phyloP scores from a whole-genome alignment of 805 yeast species.

The Saturnispora bothae region DNA sequence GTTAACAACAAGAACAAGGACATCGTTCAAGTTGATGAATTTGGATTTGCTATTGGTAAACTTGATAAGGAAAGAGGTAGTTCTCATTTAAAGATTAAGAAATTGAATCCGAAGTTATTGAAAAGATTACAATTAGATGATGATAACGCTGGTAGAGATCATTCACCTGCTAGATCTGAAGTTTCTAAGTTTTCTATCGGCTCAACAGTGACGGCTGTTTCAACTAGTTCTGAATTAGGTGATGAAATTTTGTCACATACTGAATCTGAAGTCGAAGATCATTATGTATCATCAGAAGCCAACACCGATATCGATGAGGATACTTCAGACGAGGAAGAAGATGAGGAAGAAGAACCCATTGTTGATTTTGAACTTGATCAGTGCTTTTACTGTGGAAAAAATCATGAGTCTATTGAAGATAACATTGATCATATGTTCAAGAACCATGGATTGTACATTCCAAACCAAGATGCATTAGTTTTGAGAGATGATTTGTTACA shows the following conservation, averaged over 20 bases:
- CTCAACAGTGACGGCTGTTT: conserved; percentile 14
- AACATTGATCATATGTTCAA: conserved; percentile 63
- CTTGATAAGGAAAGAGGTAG: conserved; percentile 1
- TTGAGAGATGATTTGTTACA: conserved; percentile 61
- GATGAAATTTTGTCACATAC: neutral
- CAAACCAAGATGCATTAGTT: conserved; percentile 60
- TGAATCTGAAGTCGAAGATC: conserved; percentile 11
- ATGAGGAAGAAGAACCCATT: conserved; percentile 15
- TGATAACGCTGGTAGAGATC: conserved; percentile 22
- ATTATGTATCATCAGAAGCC: conserved; percentile 7
- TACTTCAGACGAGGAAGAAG: conserved; percentile 15
- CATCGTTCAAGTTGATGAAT: conserved; percentile 33
- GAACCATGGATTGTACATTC: conserved; percentile 77
- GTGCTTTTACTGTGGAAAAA: conserved; percentile 41
- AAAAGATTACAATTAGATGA: neutral
- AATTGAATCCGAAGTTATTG: neutral
- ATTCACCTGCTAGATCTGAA: conserved; percentile 46
- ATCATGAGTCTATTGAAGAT: conserved; percentile 31
- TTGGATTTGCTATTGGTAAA: conserved; percentile 33
- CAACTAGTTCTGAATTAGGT: conserved; percentile 14
- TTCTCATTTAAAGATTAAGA: conserved; percentile 14
- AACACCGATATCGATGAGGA: conserved; percentile 12
- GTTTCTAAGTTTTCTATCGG: conserved; percentile 47
- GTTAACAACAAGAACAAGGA: conserved; percentile 20
- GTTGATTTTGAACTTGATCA: conserved; percentile 29